Base-by-base conservation (phyloP, 306 rosid species). In the Dryas alaskensis region DNA sequence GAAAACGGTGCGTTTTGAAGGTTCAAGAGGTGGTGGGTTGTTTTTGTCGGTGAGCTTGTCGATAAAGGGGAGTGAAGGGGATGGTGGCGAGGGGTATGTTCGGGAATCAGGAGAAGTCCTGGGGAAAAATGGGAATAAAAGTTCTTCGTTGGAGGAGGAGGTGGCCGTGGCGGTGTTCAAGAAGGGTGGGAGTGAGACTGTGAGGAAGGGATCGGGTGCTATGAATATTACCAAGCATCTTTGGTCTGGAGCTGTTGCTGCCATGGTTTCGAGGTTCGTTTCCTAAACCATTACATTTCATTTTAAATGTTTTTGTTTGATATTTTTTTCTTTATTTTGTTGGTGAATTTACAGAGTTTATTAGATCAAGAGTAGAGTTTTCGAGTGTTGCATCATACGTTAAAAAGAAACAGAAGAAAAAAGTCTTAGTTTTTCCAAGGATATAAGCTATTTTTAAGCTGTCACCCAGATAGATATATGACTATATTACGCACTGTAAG, bases 191-290 rank as follows among this genome's bases (percentile, higher is more conserved):
- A 66, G 31, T 59, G 74, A 80, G 40, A 16, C 22, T 16, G 75
- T 40, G 44, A 49, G 54, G 67, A 73, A 82, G 89, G 77, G 80
- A 67, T 81, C 88, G 62, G 75, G 78, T 81, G 96, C 95, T 73
- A 53, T 94, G 83, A 94, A 94, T 85, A 78, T 80, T 40, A 88
- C 97, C 65, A 94, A 87, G 73, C 99, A 94, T 86, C 93, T 92
- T 3, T 94, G 97, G 97, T 86, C 96, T 57, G 99, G 99, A 70
- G 99, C 95, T 79, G 80, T 90, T n/a, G 91, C 99, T 71, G 99
- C 99, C 40, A 94, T 94, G 97, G 98, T 94, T 76, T 92, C 99
- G 46, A 92, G 99, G 99, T 94, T 81, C 65, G 51, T 12, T 11
- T 63, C 55, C 75, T 31, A 42, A 59, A 31, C 45, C 66, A 52